Evolutionary conservation across 495 filamentous ascomycete species (phyloP), one percentile per base, ranked within the genome.

Genomic region (Podospora pseudoanserina): DNA sequence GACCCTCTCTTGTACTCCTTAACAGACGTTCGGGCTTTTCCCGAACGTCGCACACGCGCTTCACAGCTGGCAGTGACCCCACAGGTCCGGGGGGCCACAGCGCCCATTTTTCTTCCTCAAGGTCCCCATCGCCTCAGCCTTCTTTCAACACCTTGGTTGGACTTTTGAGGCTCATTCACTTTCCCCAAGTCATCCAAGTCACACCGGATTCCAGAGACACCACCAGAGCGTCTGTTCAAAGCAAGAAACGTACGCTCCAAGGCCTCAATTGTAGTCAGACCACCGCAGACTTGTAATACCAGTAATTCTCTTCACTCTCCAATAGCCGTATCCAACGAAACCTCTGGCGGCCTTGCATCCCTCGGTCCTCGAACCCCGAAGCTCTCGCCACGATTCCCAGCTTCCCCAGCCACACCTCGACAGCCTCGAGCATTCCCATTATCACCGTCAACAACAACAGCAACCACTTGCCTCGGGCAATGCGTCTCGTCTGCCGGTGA

Each of bases 381-480:
- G 79, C 79, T 80, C 79, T 80, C 79, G 82, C 82, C 82, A 85
- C 82, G 76, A 75, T 81, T 79, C 79, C 70, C 82, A 83, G 81
- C 82, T 81, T 82, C 55, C 80, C 82, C 82, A 78, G 61, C 75
- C 73, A 83, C 82, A 83, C 81, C 77, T 67, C 74, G 70, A 75
- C 77, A 73, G 73, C 77, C 76, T 74, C 72, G 66, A 64, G 30
- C 58, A 28, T 39, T 69, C 68, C 70, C 67, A 65, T 72, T 72
- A 63, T 72, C 70, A 62, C 54, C 39, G 2, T 13, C 39, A 18
- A 49, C 39, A 49, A 49, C 39, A 49, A 49, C 39, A 62, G 39
- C 60, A 23, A 64, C 56, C 1, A 23, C 23, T 23, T 63, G 66
- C 71, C 70, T 73, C 74, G 71, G 76, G 79, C 73, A 74, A 84